Conservation (phyloP, 768 basidiomycete genomes). For the Hygrocybe coccinea region DNA sequence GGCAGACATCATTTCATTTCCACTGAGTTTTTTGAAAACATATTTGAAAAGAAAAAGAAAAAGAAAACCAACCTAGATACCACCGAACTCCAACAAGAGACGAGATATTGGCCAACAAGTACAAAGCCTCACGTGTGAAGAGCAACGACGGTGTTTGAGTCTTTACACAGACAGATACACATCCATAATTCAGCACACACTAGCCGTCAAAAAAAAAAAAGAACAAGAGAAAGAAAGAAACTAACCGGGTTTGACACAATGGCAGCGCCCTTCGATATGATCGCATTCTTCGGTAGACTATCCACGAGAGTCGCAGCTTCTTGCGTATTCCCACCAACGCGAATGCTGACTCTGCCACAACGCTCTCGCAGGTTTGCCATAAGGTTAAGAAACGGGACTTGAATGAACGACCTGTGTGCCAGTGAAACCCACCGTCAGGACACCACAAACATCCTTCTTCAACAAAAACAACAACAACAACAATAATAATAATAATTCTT, state of each 20-base stretch:
- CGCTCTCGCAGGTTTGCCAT: slow-evolving; percentile 67
- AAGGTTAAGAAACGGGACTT: slow-evolving; percentile 42
- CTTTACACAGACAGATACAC: no score
- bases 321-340: slow-evolving; percentile 79
- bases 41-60: slow-evolving; percentile 5
- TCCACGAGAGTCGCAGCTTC: slow-evolving; percentile 55
- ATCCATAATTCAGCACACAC: not conserved
- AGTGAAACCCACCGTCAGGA: no score
- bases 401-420: slow-evolving; percentile 5
- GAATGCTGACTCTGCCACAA: slow-evolving; percentile 56
- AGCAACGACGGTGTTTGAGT: slow-evolving; percentile 67
- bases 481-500: no score
- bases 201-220: not conserved
- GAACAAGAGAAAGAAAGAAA: not conserved
- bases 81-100: slow-evolving; percentile 57
- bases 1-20: not conserved
- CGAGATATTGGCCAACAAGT: slow-evolving; percentile 61
- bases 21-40: no score
- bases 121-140: slow-evolving; percentile 61
- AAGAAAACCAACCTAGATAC: slow-evolving; percentile 66
- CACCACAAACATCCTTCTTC: no score
- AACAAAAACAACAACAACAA: no score
- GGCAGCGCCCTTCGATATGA: slow-evolving; percentile 45
- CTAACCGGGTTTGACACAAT: slow-evolving; percentile 39
- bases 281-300: slow-evolving; percentile 42